Conservation (phyloP, 306 rosid genomes). For the Fragaria ananassa region DNA sequence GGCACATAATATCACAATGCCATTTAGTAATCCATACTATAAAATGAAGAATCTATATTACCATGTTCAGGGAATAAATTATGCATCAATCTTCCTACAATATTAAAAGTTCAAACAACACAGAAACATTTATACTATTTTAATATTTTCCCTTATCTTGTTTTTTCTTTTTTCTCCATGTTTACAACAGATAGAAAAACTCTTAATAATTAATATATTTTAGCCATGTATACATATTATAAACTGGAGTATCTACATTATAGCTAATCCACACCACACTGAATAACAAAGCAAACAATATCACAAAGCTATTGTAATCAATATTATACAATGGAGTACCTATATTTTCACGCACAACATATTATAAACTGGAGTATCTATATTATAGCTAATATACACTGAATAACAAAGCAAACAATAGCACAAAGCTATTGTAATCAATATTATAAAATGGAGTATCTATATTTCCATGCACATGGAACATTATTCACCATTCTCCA, state of each 20-base stretch:
- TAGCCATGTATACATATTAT: not conserved
- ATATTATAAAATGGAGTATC: not conserved
- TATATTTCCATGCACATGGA: not conserved
- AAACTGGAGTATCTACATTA: too few relatives aligned
- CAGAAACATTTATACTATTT: not conserved
- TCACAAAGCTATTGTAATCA: conserved; percentile 3
- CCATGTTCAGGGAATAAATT: not conserved
- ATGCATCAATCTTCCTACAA: not conserved
- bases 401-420: conserved; percentile 16
- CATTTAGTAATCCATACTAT: conserved; percentile 7
- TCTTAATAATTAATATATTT: not conserved
- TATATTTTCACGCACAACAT: not conserved
- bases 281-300: conserved; percentile 16
- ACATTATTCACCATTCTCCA: not conserved
- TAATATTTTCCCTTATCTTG: not conserved
- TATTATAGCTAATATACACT: conserved; percentile 25
- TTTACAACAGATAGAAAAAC: conserved; percentile 6
- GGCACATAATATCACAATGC: conserved; percentile 11
- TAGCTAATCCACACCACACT: conserved; percentile 52
- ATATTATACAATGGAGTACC: not conserved
- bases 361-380: too few relatives aligned
- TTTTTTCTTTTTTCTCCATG: not conserved
- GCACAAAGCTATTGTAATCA: conserved; percentile 1
- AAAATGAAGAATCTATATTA: not conserved
- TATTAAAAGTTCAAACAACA: not conserved